A percentile compares a stretch with the other conserved stretches of the same genome.
Conservation (phyloP, 352 stramenopile species). For the Globisporangium spiculum region DNA sequence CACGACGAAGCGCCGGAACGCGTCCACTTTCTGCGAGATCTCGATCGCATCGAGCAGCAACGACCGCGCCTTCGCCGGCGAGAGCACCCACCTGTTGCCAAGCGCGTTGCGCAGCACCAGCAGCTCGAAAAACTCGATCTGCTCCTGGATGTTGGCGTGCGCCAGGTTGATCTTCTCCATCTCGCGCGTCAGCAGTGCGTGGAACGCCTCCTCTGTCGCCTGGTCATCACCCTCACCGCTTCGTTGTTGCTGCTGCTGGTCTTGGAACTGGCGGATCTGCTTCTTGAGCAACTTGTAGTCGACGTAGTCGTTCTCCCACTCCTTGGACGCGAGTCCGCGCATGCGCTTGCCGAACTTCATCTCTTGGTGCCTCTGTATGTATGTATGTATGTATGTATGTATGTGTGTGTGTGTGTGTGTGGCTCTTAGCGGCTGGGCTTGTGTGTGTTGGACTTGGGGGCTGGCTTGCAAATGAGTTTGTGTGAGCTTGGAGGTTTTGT, state of each 20-base stretch:
- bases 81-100: constrained; percentile 60
- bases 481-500: neutral
- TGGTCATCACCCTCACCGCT: neutral
- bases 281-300: constrained; percentile 83
- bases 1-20: constrained; percentile 73
- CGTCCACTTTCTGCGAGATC: constrained; percentile 60
- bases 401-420: neutral
- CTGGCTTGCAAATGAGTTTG: neutral
- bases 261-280: constrained; percentile 42
- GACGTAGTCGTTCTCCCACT: constrained; percentile 69
- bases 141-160: constrained; percentile 50
- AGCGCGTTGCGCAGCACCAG: constrained; percentile 33
- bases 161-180: constrained; percentile 61
- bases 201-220: constrained; percentile 22
- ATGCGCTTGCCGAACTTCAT: constrained; percentile 89
- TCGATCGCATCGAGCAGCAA: constrained; percentile 59
- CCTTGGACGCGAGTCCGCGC: constrained; percentile 51
- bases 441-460: neutral
- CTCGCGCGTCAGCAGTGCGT: constrained; percentile 36
- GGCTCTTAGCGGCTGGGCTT: neutral
- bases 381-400: neutral
- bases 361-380: neutral
- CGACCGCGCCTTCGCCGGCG: constrained; percentile 41
- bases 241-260: neutral
- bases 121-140: constrained; percentile 42